Percentiles rank a stretch among this genome's conserved stretches.
Evolutionary conservation across 257 asterid species (phyloP).

Genomic region (Handroanthus guayacan): DNA sequence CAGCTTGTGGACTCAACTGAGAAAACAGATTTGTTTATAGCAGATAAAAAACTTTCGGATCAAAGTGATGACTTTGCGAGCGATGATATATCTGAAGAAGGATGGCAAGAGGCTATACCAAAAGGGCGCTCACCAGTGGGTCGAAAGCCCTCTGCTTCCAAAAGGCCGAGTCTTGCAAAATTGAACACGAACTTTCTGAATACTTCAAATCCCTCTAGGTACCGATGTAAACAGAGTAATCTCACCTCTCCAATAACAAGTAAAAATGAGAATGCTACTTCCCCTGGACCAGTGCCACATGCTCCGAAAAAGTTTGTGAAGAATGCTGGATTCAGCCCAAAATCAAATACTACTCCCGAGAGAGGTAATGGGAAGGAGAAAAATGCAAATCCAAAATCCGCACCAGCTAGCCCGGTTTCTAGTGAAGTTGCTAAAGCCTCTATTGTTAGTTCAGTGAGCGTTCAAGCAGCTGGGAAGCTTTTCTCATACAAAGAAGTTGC

Average conservation of each 20-base stretch:
- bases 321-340: conserved; percentile 67
- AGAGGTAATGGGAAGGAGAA: conserved; percentile 51
- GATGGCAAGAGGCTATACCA: conserved; percentile 94
- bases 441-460: conserved; percentile 59
- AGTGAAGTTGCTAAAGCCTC: conserved; percentile 60
- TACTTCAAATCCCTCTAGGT: conserved; percentile 56
- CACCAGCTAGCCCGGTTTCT: conserved; percentile 68
- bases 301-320: conserved; percentile 54
- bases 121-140: conserved; percentile 68
- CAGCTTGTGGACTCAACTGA: conserved; percentile 46
- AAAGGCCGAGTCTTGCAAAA: conserved; percentile 78
- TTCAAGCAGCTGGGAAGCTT: conserved; percentile 75
- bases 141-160: conserved; percentile 70
- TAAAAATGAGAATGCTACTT: conserved; percentile 52
- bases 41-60: conserved; percentile 45
- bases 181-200: conserved; percentile 71
- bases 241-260: conserved; percentile 62
- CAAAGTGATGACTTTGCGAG: conserved; percentile 50
- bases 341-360: conserved; percentile 47
- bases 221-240: conserved; percentile 58
- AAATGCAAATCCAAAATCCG: conserved; percentile 53
- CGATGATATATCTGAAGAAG: conserved; percentile 71
- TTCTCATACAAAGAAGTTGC: conserved; percentile 95
- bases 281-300: conserved; percentile 51
- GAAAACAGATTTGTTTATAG: conserved; percentile 36